Evolutionary conservation across 305 asterid species (phyloP), one percentile per base, ranked within the genome.

Genomic region (Ajuga reptans): DNA sequence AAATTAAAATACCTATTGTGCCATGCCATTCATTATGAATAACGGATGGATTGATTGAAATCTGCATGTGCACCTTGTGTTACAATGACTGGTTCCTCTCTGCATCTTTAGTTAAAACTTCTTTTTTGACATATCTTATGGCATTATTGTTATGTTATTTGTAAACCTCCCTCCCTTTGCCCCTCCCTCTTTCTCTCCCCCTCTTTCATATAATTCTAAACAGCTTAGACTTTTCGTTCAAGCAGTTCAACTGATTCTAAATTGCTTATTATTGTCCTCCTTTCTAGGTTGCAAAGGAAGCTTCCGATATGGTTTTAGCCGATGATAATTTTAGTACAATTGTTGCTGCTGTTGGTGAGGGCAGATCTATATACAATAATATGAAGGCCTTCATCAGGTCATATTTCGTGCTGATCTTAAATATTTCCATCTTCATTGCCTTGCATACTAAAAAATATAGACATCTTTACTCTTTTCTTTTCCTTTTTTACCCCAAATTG

Each of bases 321-420:
- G 99, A 94, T 77, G 99, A 94, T 75, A 94, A 94, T 72, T 94
- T 94, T 82, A 89, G 97, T 81, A 85, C 99, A 14, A 94, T 94
- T 66, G 99, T 94, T 79, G 65, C 95, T 52, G 99, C 99, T 65
- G 98, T 94, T 83, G 96, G 99, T 61, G 99, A 94, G 87, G 99
- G 99, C 79, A 87, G 99, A 75, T 94, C 99, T 72, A 94, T 94
- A 68, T 91, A 94, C 87, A 94, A 94, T 84, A 94, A 94, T 74
- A 94, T 94, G 99, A 94, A 94, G 82, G 98, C 99, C 54, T 94
- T 94, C 85, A 94, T 94, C 90, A 87, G 99, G 99, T 85, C 66
- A 16, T 36, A 60, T 72, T 72, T 64, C 51, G 39, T 73, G 7
- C 57, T 58, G 41, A 46, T 73, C 65, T 49, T 21, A 72, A 3